Conservation (phyloP, 345 rosid genomes). For the Angophora floribunda region DNA sequence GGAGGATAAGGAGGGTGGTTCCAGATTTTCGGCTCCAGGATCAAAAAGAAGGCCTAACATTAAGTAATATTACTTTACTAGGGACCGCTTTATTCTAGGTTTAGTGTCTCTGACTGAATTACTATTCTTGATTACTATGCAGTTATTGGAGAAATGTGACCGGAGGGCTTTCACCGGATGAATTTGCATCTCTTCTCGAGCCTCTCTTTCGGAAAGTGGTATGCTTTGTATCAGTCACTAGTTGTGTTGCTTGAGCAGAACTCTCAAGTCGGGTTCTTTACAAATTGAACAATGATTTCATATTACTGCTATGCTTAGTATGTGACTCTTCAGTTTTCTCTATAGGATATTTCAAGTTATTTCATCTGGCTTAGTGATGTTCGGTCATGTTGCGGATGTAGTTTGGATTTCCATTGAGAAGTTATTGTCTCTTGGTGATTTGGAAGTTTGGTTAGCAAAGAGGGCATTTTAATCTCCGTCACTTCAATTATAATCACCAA, state of each 20-base stretch:
- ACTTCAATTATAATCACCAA: neutral
- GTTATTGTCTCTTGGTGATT: neutral
- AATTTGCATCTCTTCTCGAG: conserved; percentile 9
- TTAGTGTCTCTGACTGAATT: neutral
- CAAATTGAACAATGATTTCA: neutral
- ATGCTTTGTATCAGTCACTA: neutral
- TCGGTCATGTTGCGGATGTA: neutral
- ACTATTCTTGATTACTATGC: neutral
- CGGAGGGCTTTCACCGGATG: neutral
- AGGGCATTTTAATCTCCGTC: neutral
- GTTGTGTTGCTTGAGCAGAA: neutral
- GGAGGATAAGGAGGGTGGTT: neutral
- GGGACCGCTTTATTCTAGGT: neutral
- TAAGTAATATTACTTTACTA: neutral
- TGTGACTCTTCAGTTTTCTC: neutral
- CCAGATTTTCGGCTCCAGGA: neutral
- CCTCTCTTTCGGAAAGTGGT: conserved; percentile 19
- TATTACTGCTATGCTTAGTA: neutral
- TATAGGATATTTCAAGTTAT: neutral
- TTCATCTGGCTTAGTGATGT: neutral
- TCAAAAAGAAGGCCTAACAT: neutral
- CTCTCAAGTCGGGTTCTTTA: neutral
- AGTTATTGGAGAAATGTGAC: conserved; percentile 12
- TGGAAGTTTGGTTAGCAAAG: neutral
- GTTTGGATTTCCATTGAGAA: neutral